Evolutionary conservation across 164 flowering plant genomes (phyloP).

Genomic region (Sedum album): DNA sequence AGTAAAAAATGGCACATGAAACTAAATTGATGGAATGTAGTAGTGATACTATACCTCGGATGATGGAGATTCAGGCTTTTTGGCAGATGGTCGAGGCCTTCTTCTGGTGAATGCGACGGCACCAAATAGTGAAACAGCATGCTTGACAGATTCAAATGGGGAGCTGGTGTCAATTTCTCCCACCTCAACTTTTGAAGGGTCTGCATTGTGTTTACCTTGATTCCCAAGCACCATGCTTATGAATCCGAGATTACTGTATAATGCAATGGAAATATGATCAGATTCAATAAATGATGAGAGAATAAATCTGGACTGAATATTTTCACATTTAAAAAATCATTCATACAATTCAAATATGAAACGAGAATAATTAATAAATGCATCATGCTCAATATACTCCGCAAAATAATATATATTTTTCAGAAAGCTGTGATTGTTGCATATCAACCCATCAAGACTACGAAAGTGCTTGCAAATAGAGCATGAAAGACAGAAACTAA

Average conservation of each 20-base stretch:
- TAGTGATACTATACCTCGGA: slow-evolving; percentile 24
- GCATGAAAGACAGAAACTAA: too few relatives aligned
- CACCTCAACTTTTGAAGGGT: slow-evolving; percentile 59
- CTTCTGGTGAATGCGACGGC: slow-evolving; percentile 75
- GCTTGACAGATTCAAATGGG: slow-evolving; percentile 96
- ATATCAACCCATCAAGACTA: too few relatives aligned
- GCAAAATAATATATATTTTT: too few relatives aligned
- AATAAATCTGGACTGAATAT: too few relatives aligned
- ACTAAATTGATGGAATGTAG: neutral
- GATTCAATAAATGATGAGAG: neutral
- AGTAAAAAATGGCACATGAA: neutral
- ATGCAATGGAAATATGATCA: neutral
- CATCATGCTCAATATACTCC: too few relatives aligned
- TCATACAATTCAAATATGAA: too few relatives aligned
- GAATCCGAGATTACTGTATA: neutral
- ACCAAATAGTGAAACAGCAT: slow-evolving; percentile 83
- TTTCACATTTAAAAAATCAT: too few relatives aligned
- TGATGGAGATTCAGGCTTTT: slow-evolving; percentile 52
- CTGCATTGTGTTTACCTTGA: slow-evolving; percentile 30
- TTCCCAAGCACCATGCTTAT: slow-evolving; percentile 39
- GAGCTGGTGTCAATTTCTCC: slow-evolving; percentile 97
- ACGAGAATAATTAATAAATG: too few relatives aligned
- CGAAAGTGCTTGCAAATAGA: too few relatives aligned
- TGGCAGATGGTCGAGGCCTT: slow-evolving; percentile 30
- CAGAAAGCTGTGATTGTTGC: too few relatives aligned